Conservation (phyloP, 2,329 filamentous ascomycete genomes). For the Fusarium sp. region DNA sequence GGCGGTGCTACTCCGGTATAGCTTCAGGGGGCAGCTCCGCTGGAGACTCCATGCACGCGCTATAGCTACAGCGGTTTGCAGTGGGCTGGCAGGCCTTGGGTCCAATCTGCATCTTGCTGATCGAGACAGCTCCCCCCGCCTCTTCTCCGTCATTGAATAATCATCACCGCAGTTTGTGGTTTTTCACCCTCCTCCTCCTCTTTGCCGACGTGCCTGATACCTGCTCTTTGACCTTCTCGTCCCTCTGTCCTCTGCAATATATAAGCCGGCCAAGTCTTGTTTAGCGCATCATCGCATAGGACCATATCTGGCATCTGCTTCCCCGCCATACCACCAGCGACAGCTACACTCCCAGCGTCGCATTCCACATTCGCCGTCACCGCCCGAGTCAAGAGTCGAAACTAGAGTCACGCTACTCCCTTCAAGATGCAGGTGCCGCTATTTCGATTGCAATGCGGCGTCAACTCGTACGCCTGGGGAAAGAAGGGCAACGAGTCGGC, state of each 20-base stretch:
- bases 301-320: neutral
- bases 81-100: neutral
- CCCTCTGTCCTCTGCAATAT: too few species aligned
- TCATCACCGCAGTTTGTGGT: neutral
- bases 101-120: conserved; percentile 6
- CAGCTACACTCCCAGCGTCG: conserved; percentile 9
- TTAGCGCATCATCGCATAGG: neutral
- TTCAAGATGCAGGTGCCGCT: conserved; percentile 81
- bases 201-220: neutral
- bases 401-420: neutral
- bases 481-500: conserved; percentile 91
- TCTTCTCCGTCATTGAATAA: conserved; percentile 23
- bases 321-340: neutral
- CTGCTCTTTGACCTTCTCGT: neutral
- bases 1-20: conserved; percentile 33
- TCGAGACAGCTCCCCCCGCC: conserved; percentile 20
- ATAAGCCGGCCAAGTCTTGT: too few species aligned
- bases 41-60: conserved; percentile 16
- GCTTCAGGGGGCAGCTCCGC: conserved; percentile 28
- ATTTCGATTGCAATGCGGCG: conserved; percentile 88
- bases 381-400: conserved; percentile 12
- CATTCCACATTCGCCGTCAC: conserved; percentile 8
- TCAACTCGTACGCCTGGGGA: conserved; percentile 99
- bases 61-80: conserved; percentile 20
- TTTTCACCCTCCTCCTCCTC: neutral